Conservation (phyloP, 1,284 basidiomycete species). For the Mycena citricolor region DNA sequence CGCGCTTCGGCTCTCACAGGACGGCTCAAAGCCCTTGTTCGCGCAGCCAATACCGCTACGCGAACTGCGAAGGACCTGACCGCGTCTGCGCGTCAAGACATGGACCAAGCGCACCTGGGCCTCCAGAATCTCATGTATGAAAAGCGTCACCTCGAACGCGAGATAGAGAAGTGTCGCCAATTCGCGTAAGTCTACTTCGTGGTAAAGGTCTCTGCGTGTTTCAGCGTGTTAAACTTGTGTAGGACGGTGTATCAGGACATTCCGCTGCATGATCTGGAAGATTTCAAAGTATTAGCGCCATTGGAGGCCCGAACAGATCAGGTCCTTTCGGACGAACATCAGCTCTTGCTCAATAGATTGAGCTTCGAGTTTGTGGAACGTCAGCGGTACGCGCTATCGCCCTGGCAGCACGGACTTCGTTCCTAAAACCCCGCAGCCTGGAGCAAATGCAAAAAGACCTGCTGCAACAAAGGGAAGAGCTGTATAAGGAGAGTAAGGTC, state of each 20-base stretch:
- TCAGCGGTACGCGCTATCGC: constrained; percentile 54
- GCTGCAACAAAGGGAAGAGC: constrained; percentile 63
- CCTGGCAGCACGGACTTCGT: constrained; percentile 22
- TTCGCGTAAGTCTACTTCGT: constrained; percentile 62
- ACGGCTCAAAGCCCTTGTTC: constrained; percentile 73
- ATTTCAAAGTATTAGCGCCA: constrained; percentile 66
- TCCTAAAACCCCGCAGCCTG: constrained; percentile 43
- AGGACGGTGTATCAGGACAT: constrained; percentile 85
- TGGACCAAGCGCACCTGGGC: constrained; percentile 80
- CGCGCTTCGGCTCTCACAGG: constrained; percentile 72
- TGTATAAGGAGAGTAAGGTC: constrained; percentile 69
- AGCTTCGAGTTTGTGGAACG: constrained; percentile 81
- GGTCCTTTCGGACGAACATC: constrained; percentile 65
- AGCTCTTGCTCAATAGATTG: constrained; percentile 78
- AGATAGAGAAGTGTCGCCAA: constrained; percentile 84
- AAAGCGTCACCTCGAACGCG: constrained; percentile 78
- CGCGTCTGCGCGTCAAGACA: constrained; percentile 70
- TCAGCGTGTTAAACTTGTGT: constrained; percentile 4
- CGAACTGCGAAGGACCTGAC: constrained; percentile 43
- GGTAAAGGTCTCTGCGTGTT: background rate
- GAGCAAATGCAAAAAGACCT: constrained; percentile 68
- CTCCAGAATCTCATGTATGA: constrained; percentile 83
- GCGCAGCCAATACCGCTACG: constrained; percentile 67
- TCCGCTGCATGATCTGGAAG: constrained; percentile 63
- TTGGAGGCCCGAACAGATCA: constrained; percentile 60